These are phyloP conservation scores for Coemansia sp. DNA, from an alignment of 192 early-diverging fungal species.

Conservation along the genomic window DNA sequence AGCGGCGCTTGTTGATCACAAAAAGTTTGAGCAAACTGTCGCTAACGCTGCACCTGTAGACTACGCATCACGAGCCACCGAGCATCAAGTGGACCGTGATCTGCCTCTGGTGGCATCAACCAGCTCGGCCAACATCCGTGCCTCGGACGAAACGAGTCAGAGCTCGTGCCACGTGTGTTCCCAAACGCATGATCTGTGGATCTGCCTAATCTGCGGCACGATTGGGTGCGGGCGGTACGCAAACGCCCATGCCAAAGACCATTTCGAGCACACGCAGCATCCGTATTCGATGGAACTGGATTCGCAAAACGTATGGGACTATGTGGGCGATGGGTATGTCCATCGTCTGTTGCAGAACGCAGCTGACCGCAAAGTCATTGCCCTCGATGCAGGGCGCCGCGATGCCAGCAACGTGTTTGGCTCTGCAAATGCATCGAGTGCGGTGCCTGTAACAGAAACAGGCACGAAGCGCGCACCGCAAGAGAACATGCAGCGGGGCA, in stretches of 20 bases:
- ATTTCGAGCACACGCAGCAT: conserved; percentile 82
- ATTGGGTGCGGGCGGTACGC: conserved; percentile 96
- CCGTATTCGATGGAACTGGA: conserved; percentile 90
- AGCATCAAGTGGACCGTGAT: neutral
- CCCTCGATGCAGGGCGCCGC: conserved; percentile 57
- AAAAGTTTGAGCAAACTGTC: conserved; percentile 24
- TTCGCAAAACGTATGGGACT: conserved; percentile 98
- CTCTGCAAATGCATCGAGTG: neutral
- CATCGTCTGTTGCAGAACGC: conserved; percentile 93
- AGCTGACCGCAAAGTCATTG: conserved; percentile 89
- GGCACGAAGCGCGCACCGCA: neutral
- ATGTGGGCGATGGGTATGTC: conserved; percentile 94
- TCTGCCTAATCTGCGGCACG: conserved; percentile 94
- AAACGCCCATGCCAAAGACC: conserved; percentile 82
- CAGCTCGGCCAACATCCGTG: neutral
- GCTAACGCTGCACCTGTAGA: neutral
- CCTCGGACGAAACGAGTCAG: neutral
- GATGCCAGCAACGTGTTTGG: neutral
- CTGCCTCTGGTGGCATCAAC: neutral
- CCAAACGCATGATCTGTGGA: conserved; percentile 84
- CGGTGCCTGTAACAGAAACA: neutral
- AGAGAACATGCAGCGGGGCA: neutral
- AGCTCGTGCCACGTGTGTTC: conserved; percentile 76
- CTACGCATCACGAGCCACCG: too few species aligned
- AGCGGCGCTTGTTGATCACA: conserved; percentile 42